Percentiles rank a stretch among this genome's conserved stretches.
These are phyloP conservation scores for Talaromyces sp. DNA, from an alignment of 2,329 filamentous ascomycete species.

Conservation along the genomic window DNA sequence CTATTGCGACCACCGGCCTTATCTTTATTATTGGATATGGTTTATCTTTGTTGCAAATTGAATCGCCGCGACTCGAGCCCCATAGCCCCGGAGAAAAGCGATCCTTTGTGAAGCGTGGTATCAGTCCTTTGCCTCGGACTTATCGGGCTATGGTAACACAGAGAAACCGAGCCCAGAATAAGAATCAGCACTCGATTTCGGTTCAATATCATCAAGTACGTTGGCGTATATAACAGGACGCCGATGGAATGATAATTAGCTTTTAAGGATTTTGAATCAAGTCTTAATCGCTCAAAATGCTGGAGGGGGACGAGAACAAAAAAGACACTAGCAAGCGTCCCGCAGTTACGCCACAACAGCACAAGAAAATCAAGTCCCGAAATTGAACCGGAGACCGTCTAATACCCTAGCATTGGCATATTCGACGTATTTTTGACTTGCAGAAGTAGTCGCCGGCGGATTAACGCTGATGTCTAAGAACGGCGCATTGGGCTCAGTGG, in stretches of 20 bases:
- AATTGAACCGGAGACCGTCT: no score
- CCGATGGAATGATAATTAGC: neutral
- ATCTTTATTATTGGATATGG: neutral
- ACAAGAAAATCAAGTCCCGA: neutral
- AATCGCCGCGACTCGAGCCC: neutral
- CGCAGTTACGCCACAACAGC: neutral
- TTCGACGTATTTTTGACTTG: neutral
- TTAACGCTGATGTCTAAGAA: neutral
- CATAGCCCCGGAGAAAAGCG: neutral
- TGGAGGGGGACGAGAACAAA: neutral
- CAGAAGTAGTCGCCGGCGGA: neutral
- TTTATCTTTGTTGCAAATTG: neutral
- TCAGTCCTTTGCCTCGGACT: neutral
- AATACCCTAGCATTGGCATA: neutral
- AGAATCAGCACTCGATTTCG: neutral
- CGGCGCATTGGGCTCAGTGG: neutral
- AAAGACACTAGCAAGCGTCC: neutral
- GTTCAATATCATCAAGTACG: neutral
- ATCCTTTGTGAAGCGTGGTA: neutral
- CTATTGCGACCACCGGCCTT: neutral
- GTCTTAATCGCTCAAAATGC: neutral
- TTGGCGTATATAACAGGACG: no score
- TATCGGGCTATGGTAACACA: neutral
- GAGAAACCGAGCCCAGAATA: neutral
- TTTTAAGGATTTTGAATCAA: neutral